These are phyloP conservation scores for Flagelloscypha sp. DNA, from an alignment of 768 basidiomycete species.

Conservation along the genomic window DNA sequence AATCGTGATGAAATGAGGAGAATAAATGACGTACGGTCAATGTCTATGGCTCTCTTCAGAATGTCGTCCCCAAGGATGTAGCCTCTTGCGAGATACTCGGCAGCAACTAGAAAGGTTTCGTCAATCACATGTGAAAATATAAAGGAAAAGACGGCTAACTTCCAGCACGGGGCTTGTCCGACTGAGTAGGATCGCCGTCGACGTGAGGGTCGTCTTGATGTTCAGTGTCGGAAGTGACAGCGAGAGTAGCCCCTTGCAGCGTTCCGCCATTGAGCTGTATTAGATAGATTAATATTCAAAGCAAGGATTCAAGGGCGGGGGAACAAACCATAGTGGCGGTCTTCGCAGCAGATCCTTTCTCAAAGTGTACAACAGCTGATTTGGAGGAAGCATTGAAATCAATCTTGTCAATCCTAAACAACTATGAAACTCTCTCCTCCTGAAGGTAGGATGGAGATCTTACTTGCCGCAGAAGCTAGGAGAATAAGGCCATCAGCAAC, in stretches of 20 bases:
- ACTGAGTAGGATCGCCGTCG: constrained; percentile 47
- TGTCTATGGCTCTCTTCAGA: constrained; percentile 70
- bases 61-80: constrained; percentile 75
- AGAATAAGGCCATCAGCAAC: constrained; percentile 6
- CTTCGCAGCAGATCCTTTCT: constrained; percentile 75
- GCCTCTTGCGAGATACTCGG: constrained; percentile 89
- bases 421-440: constrained; percentile 4
- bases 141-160: constrained; percentile 35
- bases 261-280: constrained; percentile 62
- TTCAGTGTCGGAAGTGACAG: constrained; percentile 60
- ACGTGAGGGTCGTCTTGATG: constrained; percentile 36
- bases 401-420: constrained; percentile 55
- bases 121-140: neutral
- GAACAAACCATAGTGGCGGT: constrained; percentile 72
- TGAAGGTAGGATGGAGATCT: constrained; percentile 15
- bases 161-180: constrained; percentile 86
- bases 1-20: neutral
- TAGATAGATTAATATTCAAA: constrained; percentile 1
- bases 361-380: constrained; percentile 72
- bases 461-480: constrained; percentile 82
- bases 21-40: constrained; percentile 44
- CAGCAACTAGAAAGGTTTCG: constrained; percentile 49
- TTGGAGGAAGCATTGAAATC: constrained; percentile 38
- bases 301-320: neutral
- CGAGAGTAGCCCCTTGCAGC: constrained; percentile 63